Percentiles rank a stretch among this genome's conserved stretches.
Evolutionary conservation across 2,329 filamentous ascomycete species (phyloP).

Genomic region (Colletotrichum cereale): DNA sequence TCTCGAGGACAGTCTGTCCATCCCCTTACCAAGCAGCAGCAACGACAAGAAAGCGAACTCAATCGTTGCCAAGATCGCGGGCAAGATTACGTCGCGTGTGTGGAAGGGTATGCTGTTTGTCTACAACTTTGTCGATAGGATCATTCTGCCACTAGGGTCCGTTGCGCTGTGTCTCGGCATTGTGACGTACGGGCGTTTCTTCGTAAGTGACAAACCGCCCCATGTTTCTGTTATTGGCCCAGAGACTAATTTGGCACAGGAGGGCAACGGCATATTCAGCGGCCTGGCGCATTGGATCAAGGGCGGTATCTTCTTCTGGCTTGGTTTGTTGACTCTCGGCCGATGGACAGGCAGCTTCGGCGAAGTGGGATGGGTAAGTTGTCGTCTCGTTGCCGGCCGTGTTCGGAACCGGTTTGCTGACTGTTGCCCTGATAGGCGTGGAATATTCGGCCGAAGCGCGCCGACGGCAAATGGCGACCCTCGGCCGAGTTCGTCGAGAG

Average conservation of each 20-base stretch:
- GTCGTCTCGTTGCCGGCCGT: not conserved
- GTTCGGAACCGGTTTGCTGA: constrained; percentile 29
- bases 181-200: constrained; percentile 84
- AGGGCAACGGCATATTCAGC: constrained; percentile 78
- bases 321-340: constrained; percentile 87
- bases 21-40: constrained; percentile 57
- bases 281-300: constrained; percentile 95
- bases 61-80: constrained; percentile 66
- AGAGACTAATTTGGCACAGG: constrained; percentile 57
- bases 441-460: constrained; percentile 79
- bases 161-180: constrained; percentile 78
- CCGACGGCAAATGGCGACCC: constrained; percentile 74
- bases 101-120: constrained; percentile 69
- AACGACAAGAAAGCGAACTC: constrained; percentile 55
- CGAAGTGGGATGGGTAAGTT: constrained; percentile 83
- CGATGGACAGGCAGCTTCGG: constrained; percentile 92
- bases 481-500: constrained; percentile 93
- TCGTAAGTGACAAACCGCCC: constrained; percentile 69
- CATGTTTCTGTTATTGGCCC: not conserved
- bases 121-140: constrained; percentile 79
- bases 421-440: constrained; percentile 70
- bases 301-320: constrained; percentile 94
- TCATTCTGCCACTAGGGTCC: constrained; percentile 84
- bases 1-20: constrained; percentile 50
- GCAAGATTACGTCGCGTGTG: constrained; percentile 66